Evolutionary conservation across 129 eudicot species (phyloP).

Genomic region (sunflower (Helianthus annuus)): HanXRQr2.0-SUNRISE NC_035449.2:4871613-4872112

Average conservation of each 20-base stretch:
- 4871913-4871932: no score
- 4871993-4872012: no score
- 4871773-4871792: constrained; percentile 31
- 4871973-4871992: no score
- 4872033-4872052: no score
- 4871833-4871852: constrained; percentile 9
- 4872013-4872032: no score
- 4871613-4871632: constrained; percentile 28
- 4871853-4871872: neutral
- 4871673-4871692: constrained; percentile 33
- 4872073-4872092: no score
- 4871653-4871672: neutral
- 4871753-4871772: constrained; percentile 16
- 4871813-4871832: constrained; percentile 35
- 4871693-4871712: constrained; percentile 21
- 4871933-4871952: no score
- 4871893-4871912: no score
- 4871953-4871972: no score
- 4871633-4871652: constrained; percentile 21
- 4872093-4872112: no score
- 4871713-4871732: constrained; percentile 8
- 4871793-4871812: constrained; percentile 31
- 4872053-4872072: no score
- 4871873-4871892: neutral
- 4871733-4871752: constrained; percentile 14